Evolutionary conservation across 495 filamentous ascomycete species (phyloP), one percentile per base, ranked within the genome.

Genomic region (Penicillium coffeae): DNA sequence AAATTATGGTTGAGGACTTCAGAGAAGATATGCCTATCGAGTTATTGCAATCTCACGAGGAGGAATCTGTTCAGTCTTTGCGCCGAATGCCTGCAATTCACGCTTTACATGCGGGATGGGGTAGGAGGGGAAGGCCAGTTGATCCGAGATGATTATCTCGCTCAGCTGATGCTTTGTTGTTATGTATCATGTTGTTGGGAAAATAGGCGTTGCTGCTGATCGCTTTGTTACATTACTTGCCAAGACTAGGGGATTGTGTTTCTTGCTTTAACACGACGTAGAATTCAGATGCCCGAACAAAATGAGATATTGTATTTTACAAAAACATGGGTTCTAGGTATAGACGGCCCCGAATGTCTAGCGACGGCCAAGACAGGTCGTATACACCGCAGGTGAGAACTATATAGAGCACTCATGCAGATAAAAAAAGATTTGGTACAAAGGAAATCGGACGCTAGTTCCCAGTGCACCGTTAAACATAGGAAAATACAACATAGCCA

Each of bases 371-470:
- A 53, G 55, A 69, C 62, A 52, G 47, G 47, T 54, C 53, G 49
- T 57, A 62, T 52, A 55, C 51, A 62, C 46, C 40, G 53, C 49
- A 48, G 47, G 30, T 49, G 45, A 51, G 47, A 60, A 64, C 55
- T 61, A 14, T 7, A 47, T 18, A 56, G 55, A 54, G 38, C 60
- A 62, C 58, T 63, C 63, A 66, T 64, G 62, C 59, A 66, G 43
- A 55, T 37, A 46, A 49, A 46, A 51, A 27, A 42, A 49, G 51
- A 39, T 37, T 52, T 62, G 41, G 49, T 62, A 64, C 60, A 64
- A 52, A 60, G 52, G 18, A 50, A 63, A 58, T 55, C 38, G 53
- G 58, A 66, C 64, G 60, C 64, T 63, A 63, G 54, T 52, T 62
- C 53, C 51, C 54, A 57, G 41, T 41, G 50, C 52, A 63, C 60